These are phyloP conservation scores for Eucalyptus cladocalyx DNA, from an alignment of 345 rosid genomes.

Conservation along the genomic window DNA sequence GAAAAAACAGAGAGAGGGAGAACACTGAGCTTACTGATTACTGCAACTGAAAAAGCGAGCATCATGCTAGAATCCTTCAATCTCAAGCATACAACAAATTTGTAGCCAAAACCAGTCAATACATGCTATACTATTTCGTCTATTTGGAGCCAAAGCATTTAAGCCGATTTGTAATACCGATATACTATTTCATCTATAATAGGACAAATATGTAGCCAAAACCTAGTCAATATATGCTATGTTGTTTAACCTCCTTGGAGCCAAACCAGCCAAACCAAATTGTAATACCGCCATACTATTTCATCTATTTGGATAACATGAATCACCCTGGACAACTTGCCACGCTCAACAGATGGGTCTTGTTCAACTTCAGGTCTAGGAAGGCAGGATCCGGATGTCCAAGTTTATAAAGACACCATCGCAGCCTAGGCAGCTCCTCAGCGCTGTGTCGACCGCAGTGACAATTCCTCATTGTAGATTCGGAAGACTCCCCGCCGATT, in stretches of 20 bases:
- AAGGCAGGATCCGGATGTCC: background rate
- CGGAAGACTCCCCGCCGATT: conserved; percentile 9
- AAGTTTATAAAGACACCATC: conserved; percentile 22
- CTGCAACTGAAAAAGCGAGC: background rate
- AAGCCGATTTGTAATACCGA: too few relatives aligned
- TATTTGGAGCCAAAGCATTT: too few relatives aligned
- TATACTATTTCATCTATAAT: background rate
- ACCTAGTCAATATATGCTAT: background rate
- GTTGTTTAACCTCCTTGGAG: background rate
- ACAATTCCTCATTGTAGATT: conserved; percentile 17
- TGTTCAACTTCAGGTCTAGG: background rate
- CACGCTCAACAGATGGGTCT: conserved; percentile 15
- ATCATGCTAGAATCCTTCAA: background rate
- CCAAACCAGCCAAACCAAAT: too few relatives aligned
- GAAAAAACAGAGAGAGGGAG: background rate
- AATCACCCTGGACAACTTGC: conserved; percentile 17
- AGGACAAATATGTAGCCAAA: background rate
- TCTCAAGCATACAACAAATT: background rate
- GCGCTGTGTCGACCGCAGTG: conserved; percentile 26
- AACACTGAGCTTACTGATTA: background rate
- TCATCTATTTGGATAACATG: background rate
- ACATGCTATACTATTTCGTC: background rate
- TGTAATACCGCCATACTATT: background rate
- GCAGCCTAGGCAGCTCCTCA: conserved; percentile 3
- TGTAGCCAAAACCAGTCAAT: background rate